Base-by-base conservation (phyloP, 345 rosid genomes). In the Arabis alpina region DNA sequence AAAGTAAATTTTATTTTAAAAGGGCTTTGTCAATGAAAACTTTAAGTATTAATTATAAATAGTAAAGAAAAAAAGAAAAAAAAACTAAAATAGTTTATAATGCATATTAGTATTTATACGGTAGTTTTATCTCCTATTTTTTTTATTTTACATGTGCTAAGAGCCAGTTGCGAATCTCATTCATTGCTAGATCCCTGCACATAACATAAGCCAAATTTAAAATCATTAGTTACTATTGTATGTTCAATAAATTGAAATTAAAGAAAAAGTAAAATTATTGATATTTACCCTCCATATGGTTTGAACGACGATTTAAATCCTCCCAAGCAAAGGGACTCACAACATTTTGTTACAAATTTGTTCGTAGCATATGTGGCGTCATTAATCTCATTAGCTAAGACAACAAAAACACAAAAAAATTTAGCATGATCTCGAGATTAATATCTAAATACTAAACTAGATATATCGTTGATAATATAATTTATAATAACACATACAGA, bases 381-480 rank as follows among this genome's bases (percentile, higher is more conserved):
- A 24, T 86, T 86, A 9, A 81, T 80, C 27, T 87, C 89, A 72
- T 86, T 88, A 72, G 79, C 91, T 89, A 72, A 58, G 75, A 54
- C 4, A 67, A 51, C n/a, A 13, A 50, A 37, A 28, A 12, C 4
- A 2, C 27, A 62, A 1, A 28, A 19, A 28, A 5, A n/a, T 8
- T 28, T 13, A 61, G 66, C 39, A 57, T 16, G 25, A 48, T 37
- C 11, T 6, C 24, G 14, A 3, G 14, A 12, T 62, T 34, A 3
- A 15, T 14, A 47, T 34, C 24, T 49, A n/a, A 43, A 24, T 15
- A 43, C 14, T 30, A 10, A 27, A 19, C 23, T 28, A 23, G 39
- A 37, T 3, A 23, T 8, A 57, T 11, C 10, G 6, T 3, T 16
- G 24, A 49, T 23, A 71, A 2, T 14, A 54, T 16, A 45, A n/a